Evolutionary conservation across 345 rosid genomes (phyloP), one percentile per base, ranked within the genome.

Genomic region (Alliaria petiolata): DNA sequence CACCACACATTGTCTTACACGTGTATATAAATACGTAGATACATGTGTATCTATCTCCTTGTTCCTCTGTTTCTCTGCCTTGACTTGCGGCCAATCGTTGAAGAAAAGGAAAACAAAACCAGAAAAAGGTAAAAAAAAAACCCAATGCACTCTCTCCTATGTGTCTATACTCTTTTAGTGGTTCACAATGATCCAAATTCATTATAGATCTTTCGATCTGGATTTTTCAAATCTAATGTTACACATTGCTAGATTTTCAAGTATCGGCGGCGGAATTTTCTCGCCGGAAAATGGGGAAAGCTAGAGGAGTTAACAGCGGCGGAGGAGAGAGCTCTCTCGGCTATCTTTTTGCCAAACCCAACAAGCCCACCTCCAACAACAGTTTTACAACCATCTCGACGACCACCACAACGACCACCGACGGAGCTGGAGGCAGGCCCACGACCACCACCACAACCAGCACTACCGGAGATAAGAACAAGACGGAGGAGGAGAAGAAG

Each of bases 261-360:
- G 38, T 13, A 47, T 17, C 25, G 17, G 10, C 66, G 77, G 77
- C 34, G 42, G 51, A 55, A 12, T 55, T 2, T 25, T 22, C 64
- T 67, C 46, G 65, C 60, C 54, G 67, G 79, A 4, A 22, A 65
- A 71, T 93, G 98, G 95, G 98, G 54, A 89, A 54, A 75, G 79
- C 79, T 44, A 75, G 93, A 65, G 98, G 97, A 72, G 78, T 88
- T 7, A 87, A 93, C 78, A 77, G 84, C 55, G 97, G 96, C 7
- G 96, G 96, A 1, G 98, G 98, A 20, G 93, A 87, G 78, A 93
- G 98, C 76, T 93, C 97, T 42, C 75, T 90, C 70, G 93, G 87
- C n/a, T 88, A 90, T 75, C 93, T 93, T 22, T 90, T 85, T 7
- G 50, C n/a, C n/a, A n/a, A n/a, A n/a, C n/a, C n/a, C n/a, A n/a